Percentiles rank a stretch among this genome's conserved stretches.
Evolutionary conservation across 2,329 filamentous ascomycete genomes (phyloP).

Genomic region (Cryphonectria parasitica): DNA sequence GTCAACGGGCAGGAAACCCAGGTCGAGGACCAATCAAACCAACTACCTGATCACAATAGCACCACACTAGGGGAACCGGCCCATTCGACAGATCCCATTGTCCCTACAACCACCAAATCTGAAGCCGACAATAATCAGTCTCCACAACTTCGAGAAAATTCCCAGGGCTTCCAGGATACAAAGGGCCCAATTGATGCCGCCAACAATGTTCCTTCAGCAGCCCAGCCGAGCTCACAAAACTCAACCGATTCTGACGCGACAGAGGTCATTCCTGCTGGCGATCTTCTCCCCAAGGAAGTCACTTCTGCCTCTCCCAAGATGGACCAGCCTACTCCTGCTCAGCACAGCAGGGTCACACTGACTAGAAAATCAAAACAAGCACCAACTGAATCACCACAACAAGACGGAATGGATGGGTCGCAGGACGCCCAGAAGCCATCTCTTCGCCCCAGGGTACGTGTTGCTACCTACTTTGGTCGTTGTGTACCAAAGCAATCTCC

Average conservation of each 20-base stretch:
- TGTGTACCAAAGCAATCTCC: not conserved
- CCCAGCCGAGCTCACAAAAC: constrained; percentile 6
- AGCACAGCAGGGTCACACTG: constrained; percentile 1
- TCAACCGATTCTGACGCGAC: constrained; percentile 15
- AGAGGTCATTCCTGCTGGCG: constrained; percentile 6
- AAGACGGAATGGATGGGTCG: not conserved
- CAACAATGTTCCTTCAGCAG: not conserved
- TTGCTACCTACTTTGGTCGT: not conserved
- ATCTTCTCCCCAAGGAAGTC: not conserved
- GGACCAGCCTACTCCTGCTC: not conserved
- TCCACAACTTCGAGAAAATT: not conserved
- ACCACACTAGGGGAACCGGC: not conserved
- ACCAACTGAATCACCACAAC: not conserved
- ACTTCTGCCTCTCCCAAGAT: not conserved
- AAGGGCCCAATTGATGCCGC: not conserved
- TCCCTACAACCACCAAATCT: not conserved
- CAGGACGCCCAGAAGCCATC: constrained; percentile 19
- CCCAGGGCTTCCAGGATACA: not conserved
- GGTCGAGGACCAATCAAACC: not conserved
- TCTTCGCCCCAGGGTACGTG: constrained; percentile 16
- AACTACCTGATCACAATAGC: not conserved
- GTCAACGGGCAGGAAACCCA: not conserved
- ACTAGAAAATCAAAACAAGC: constrained; percentile 6
- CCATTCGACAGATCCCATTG: not conserved
- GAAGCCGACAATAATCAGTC: not conserved